Percentiles rank a stretch among this genome's conserved stretches.
These are phyloP conservation scores for Colletotrichum costaricense DNA, from an alignment of 2,329 filamentous ascomycete species.

Conservation along the genomic window DNA sequence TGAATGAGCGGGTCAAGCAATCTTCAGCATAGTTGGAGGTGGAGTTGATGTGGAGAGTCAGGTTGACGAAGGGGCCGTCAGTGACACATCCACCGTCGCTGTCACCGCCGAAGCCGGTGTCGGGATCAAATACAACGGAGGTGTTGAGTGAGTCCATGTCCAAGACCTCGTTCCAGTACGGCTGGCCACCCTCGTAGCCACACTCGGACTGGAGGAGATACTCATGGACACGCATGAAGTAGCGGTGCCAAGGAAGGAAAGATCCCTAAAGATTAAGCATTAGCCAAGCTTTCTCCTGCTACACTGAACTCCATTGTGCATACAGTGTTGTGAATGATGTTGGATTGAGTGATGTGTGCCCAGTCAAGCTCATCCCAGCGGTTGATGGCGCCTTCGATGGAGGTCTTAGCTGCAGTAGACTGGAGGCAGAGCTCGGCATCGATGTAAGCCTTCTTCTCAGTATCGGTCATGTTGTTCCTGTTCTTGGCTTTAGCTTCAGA, in stretches of 20 bases:
- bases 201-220: constrained; percentile 41
- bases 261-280: constrained; percentile 33
- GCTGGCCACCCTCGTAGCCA: constrained; percentile 43
- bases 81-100: constrained; percentile 19
- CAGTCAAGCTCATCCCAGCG: constrained; percentile 37
- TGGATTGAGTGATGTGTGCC: constrained; percentile 32
- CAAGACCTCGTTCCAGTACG: constrained; percentile 33
- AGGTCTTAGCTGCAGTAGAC: constrained; percentile 23
- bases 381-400: constrained; percentile 28
- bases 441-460: constrained; percentile 36
- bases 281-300: background rate
- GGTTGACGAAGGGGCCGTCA: constrained; percentile 26
- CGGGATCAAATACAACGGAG: constrained; percentile 18
- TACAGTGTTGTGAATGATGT: constrained; percentile 34
- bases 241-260: constrained; percentile 46
- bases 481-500: background rate
- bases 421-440: constrained; percentile 37
- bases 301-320: constrained; percentile 15
- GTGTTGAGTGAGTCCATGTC: constrained; percentile 20
- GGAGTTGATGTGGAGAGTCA: constrained; percentile 27
- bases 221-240: constrained; percentile 44
- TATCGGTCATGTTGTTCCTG: constrained; percentile 35
- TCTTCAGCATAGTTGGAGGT: constrained; percentile 13
- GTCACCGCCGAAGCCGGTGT: constrained; percentile 26
- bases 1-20: constrained; percentile 17